phyloP scores from a whole-genome alignment of 805 yeast genomes.

The Saturnispora galanensis region DNA sequence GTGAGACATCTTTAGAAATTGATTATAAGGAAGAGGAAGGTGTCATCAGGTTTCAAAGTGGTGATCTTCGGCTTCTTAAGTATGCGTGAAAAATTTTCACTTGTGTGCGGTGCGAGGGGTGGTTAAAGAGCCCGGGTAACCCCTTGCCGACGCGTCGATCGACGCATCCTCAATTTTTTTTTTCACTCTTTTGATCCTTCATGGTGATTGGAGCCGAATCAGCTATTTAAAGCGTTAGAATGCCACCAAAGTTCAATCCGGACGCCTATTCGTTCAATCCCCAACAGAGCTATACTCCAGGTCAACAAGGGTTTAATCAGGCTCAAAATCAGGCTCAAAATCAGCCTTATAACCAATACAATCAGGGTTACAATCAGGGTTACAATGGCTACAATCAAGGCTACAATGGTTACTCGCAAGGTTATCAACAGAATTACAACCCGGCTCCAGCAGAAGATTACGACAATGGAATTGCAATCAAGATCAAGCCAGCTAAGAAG shows the following conservation, averaged over 20 bases:
- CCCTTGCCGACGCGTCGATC: background rate
- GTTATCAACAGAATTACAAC: background rate
- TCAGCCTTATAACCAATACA: constrained; percentile 4
- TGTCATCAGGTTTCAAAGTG: background rate
- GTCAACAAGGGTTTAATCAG: too few species aligned
- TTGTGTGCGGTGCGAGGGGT: constrained; percentile 6
- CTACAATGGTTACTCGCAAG: too few species aligned
- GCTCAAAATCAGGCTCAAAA: constrained; percentile 12
- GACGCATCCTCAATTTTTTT: background rate
- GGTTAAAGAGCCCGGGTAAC: background rate
- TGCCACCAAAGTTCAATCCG: constrained; percentile 36
- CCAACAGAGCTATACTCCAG: constrained; percentile 12
- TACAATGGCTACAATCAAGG: background rate
- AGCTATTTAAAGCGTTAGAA: background rate
- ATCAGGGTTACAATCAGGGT: constrained; percentile 1
- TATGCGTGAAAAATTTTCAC: constrained; percentile 2
- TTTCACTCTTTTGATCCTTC: background rate
- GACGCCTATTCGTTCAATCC: constrained; percentile 27
- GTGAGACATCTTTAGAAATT: constrained; percentile 72
- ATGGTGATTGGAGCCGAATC: too few species aligned
- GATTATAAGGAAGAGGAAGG: constrained; percentile 4
- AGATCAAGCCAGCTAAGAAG: constrained; percentile 3
- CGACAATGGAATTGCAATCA: constrained; percentile 1
- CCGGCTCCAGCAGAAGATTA: constrained; percentile 1
- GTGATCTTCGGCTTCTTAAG: too few species aligned